Evolutionary conservation across 305 asterid species (phyloP).

Genomic region (Solanum hybrid): DNA sequence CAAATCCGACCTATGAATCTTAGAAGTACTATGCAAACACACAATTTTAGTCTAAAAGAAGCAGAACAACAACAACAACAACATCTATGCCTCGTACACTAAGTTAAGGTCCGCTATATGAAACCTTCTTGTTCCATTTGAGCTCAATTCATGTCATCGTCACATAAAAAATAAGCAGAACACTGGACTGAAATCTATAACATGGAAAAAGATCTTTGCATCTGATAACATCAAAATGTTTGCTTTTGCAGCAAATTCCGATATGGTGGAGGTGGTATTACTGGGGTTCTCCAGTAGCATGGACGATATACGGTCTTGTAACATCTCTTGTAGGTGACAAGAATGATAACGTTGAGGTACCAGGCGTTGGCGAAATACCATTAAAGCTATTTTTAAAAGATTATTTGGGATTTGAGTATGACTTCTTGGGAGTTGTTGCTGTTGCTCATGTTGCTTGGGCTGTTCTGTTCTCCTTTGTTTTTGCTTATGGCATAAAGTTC

Average conservation of each 20-base stretch:
- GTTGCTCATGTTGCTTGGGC: slow-evolving; percentile 73
- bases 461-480: slow-evolving; percentile 53
- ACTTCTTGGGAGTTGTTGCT: slow-evolving; percentile 71
- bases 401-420: slow-evolving; percentile 45
- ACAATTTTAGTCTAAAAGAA: neutral
- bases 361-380: slow-evolving; percentile 33
- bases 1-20: neutral
- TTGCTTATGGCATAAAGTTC: slow-evolving; percentile 71
- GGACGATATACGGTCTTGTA: slow-evolving; percentile 86
- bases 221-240: neutral
- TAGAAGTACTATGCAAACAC: neutral
- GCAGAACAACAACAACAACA: neutral
- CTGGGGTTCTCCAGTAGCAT: slow-evolving; percentile 86
- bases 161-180: neutral
- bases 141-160: neutral
- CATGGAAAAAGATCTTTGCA: neutral
- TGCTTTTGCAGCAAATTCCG: slow-evolving; percentile 59
- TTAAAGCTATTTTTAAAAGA: slow-evolving; percentile 35
- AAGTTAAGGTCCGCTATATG: neutral
- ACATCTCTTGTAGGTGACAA: slow-evolving; percentile 81
- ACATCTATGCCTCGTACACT: neutral
- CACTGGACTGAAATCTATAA: neutral
- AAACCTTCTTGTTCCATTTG: neutral
- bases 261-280: slow-evolving; percentile 99
- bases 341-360: slow-evolving; percentile 27